Conservation (phyloP, 2,329 filamentous ascomycete genomes). For the Ophioceras dolichostomum region DNA sequence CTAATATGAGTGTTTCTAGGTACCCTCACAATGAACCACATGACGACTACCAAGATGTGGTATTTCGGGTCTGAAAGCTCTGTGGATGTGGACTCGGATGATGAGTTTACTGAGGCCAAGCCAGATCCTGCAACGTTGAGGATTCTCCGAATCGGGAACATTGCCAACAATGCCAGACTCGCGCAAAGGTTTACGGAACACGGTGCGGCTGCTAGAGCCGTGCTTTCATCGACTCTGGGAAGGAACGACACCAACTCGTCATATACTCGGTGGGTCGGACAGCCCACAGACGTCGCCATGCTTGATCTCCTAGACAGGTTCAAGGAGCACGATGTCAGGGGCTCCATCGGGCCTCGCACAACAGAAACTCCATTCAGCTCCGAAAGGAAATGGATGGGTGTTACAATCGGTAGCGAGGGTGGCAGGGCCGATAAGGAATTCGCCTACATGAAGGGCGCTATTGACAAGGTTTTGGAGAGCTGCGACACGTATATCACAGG, state of each 20-base stretch:
- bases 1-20: conserved; percentile 28
- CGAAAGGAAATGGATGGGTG: conserved; percentile 98
- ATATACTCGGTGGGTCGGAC: conserved; percentile 88
- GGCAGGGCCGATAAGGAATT: conserved; percentile 56
- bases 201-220: conserved; percentile 60
- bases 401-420: conserved; percentile 58
- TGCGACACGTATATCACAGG: conserved; percentile 85
- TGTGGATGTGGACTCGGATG: conserved; percentile 40
- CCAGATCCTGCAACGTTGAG: conserved; percentile 65
- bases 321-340: conserved; percentile 81
- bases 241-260: conserved; percentile 41
- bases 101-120: conserved; percentile 39
- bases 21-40: conserved; percentile 93
- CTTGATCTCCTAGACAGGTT: conserved; percentile 85
- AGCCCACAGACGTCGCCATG: conserved; percentile 96
- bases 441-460: conserved; percentile 89
- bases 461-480: conserved; percentile 73
- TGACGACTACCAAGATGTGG: conserved; percentile 97
- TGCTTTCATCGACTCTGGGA: conserved; percentile 73
- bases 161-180: conserved; percentile 87
- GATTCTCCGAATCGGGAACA: conserved; percentile 84
- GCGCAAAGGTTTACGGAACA: conserved; percentile 60
- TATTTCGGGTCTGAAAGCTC: conserved; percentile 59
- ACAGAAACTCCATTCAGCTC: conserved; percentile 93
- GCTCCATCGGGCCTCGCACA: conserved; percentile 69